Evolutionary conservation across 2,329 filamentous ascomycete species (phyloP), one percentile per base, ranked within the genome.

Genomic region (Tolypocladium pustulatum): DNA sequence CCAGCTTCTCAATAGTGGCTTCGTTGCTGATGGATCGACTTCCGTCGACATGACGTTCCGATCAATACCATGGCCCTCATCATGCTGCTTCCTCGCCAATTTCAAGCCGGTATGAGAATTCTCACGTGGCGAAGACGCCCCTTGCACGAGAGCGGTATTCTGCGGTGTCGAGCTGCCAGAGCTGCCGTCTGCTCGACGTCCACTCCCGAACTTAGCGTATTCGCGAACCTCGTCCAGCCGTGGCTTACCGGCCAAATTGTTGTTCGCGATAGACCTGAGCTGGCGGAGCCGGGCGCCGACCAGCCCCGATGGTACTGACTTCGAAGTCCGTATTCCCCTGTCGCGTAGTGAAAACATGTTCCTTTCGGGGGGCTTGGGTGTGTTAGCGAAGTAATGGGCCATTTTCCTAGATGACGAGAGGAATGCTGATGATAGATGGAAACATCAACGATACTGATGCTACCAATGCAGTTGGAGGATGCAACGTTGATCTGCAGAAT

Each of bases 271-370:
- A 4, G 61, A 66, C 27, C 63, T 64, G 37, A 72, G 63, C 38
- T 67, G 65, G 43, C 65, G 67, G 55, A 71, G 67, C 40, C 69
- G 70, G 34, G 66, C 61, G 30, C 64, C 57, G 27, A 71, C 68
- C 40, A 69, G 66, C 25, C 68, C 69, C 2, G 62, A 58, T 6
- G 66, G 68, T 7, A 54, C 56, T 8, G 54, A 68, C 60, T 41
- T 60, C 43, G 56, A 61, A 61, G 13, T 63, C 55, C 2, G 60
- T 46, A 53, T 13, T 27, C 40, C 57, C 34, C 55, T 61, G 49
- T 52, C 63, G 40, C 56, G 62, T 34, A 59, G 56, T 9, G 51
- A 58, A 58, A 51, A 40, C 25, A 46, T 20, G 53, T 41, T 53
- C 54, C 37, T 54, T 55, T 58, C 54, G 46, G 37, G 37, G 43